Conservation (phyloP, 2,329 filamentous ascomycete genomes). For the Ophiostoma montium region DNA sequence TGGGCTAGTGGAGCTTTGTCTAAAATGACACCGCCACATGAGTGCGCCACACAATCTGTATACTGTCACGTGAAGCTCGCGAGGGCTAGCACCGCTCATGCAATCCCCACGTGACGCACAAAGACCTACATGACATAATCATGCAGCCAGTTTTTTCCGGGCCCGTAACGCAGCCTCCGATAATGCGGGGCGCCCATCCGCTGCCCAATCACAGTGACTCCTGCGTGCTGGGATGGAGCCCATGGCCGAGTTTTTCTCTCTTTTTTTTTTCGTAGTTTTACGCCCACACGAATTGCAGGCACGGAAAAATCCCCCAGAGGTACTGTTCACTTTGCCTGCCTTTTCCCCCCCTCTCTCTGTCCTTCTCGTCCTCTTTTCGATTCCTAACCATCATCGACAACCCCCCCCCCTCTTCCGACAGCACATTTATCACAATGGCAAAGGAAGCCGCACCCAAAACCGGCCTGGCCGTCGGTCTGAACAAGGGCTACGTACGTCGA, state of each 20-base stretch:
- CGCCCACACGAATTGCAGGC: constrained; percentile 3
- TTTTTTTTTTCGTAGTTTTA: neutral
- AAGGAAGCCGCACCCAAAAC: constrained; percentile 43
- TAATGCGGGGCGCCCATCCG: neutral
- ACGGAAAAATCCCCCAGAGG: constrained; percentile 1
- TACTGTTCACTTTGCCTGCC: constrained; percentile 1
- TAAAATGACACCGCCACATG: neutral
- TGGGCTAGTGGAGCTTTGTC: no score
- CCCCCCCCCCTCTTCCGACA: constrained; percentile 12
- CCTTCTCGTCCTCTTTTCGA: neutral
- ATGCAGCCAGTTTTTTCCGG: neutral
- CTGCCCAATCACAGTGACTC: neutral
- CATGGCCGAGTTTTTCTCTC: neutral
- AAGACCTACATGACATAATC: neutral
- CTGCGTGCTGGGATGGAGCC: neutral
- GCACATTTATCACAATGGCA: constrained; percentile 31
- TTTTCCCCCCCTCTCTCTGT: neutral
- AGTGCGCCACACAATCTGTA: no score
- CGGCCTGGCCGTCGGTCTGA: constrained; percentile 47
- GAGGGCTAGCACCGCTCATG: neutral
- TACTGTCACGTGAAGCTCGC: neutral
- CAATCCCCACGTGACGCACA: constrained; percentile 3
- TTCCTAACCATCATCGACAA: constrained; percentile 15
- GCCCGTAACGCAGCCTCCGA: neutral
- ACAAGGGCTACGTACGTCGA: constrained; percentile 27